These are phyloP conservation scores for Hordeum vulgare DNA, from an alignment of 176 grass and related monocot genomes.

Conservation along the genomic window MorexV3_pseudomolecules_assembly NC_058519.1:96256689-96257188, in stretches of 20 bases:
- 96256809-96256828: neutral
- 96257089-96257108: neutral
- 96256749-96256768: neutral
- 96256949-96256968: neutral
- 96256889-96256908: neutral
- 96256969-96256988: neutral
- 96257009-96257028: neutral
- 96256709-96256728: neutral
- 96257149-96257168: constrained; percentile 28
- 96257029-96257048: neutral
- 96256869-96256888: neutral
- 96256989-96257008: neutral
- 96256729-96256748: neutral
- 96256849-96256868: neutral
- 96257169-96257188: constrained; percentile 99
- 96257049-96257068: neutral
- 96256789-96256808: neutral
- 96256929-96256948: neutral
- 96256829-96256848: neutral
- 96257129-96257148: neutral
- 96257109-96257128: neutral
- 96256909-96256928: too few relatives aligned
- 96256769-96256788: neutral
- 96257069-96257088: neutral
- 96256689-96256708: neutral